Evolutionary conservation across 805 yeast genomes (phyloP), one percentile per base, ranked within the genome.

Genomic region (Ogataea wickerhamii): DNA sequence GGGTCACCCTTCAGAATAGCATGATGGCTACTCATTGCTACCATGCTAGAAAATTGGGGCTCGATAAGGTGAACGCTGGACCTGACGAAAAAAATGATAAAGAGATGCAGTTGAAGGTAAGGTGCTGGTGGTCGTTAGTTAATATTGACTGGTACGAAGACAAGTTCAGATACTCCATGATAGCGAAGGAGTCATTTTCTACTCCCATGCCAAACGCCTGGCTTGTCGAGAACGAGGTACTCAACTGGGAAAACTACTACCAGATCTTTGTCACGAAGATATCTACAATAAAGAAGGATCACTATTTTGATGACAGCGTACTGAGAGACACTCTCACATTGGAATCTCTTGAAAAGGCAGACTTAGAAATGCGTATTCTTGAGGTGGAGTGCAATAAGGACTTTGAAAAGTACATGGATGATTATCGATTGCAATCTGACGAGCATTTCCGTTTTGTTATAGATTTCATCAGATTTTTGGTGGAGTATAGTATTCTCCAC

Each of bases 71-170:
- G 7, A 32, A 34, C 6, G 31, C 29, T 3, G 24, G 16, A 10
- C 19, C 32, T 12, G 39, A 35, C 21, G 35, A 34, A 8, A 17
- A 34, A 3, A 33, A 25, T 17, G 45, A 44, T 8, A 22, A 29
- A 28, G 44, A 34, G 3, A 18, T 19, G 5, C 40, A 48, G 18
- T 13, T 46, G 16, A 53, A 44, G 31, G 25, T 44, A 5, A 29
- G 43, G 18, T 40, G 45, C 17, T 58, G 64, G 61, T 62, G 67
- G 67, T 25, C 49, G 1, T 44, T 60, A 17, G 47, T 61, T 5
- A 49, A 47, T 6, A 40, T 51, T 22, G 68, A 63, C 41, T 64
- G 67, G 67, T 49, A 49, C 25, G 66, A 64, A 28, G 55, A 52
- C 22, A 44, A 45, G 21, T 52, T 51, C 22, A 37, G 62, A 11